Evolutionary conservation across 1,284 basidiomycete genomes (phyloP), one percentile per base, ranked within the genome.

Genomic region (Naganishia sp.): DNA sequence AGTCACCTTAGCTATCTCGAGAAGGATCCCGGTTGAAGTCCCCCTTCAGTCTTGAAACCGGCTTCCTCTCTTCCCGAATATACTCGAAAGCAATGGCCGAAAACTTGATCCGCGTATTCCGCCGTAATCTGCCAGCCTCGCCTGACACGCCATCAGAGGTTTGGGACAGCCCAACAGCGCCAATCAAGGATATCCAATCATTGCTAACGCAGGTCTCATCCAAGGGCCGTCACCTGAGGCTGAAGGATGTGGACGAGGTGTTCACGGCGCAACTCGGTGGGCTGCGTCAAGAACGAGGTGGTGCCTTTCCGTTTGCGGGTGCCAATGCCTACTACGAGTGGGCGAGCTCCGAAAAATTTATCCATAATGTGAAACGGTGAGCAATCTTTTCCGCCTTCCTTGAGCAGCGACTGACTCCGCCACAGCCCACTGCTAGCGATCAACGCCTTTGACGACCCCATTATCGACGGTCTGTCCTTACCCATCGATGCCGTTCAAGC

Each of bases 371-470:
- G 55, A 74, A 73, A 55, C 72, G 76, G 77, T 78, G 63, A 67
- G 75, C 72, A 3, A 13, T 7, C 39, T n/a, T 31, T 6, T 21
- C 21, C 39, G 48, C 21, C 18, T 52, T 7, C n/a, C 18, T 23
- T 21, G 45, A 21, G 21, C 39, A 13, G 11, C 11, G 23, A 11
- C 46, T 59, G 31, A 31, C 11, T 45, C 2, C 21, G 56, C 65
- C 43, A 56, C 64, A 79, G 78, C 39, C 80, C 80, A 0, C 68
- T 90, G 74, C 83, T 99, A 9, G 87, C 89, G 10, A 84, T 99
- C 71, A 95, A 93, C 75, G 86, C 95, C 0, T 85, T 86, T 46
- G 94, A 99, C 78, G 95, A 99, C 79, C 96, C 96, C 2, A 82
- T 86, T 55, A 87, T 98, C 28, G 88, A 81, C 87, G 66, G 84